Percentiles rank a stretch among this genome's conserved stretches.
Conservation (phyloP, 1,139 yeast genomes). For the Taphrina sp. region DNA sequence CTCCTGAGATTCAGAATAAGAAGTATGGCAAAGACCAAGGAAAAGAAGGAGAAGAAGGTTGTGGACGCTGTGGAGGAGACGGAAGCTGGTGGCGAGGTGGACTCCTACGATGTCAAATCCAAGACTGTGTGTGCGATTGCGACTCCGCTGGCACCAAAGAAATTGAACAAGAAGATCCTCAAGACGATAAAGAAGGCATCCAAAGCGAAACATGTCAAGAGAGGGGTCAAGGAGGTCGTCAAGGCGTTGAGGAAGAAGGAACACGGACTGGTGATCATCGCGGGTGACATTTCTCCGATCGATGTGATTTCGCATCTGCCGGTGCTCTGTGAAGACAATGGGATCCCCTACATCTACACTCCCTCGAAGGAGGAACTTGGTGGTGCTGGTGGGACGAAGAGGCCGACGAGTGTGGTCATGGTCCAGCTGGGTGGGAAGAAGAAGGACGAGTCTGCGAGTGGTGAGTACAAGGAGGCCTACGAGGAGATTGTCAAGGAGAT, state of each 20-base stretch:
- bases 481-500: conserved; percentile 96
- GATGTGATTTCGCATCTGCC: conserved; percentile 98
- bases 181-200: conserved; percentile 94
- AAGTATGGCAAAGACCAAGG: conserved; percentile 33
- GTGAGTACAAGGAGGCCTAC: conserved; percentile 82
- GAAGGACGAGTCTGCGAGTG: conserved; percentile 62
- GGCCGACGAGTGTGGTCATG: conserved; percentile 98
- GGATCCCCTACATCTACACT: conserved; percentile 49
- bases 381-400: conserved; percentile 96
- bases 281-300: conserved; percentile 96
- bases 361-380: conserved; percentile 73
- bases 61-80: conserved; percentile 7
- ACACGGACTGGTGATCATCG: conserved; percentile 92
- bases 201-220: conserved; percentile 94
- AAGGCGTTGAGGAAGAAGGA: conserved; percentile 97
- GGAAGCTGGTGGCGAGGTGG: conserved; percentile 53
- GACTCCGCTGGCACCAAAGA: conserved; percentile 91
- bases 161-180: conserved; percentile 88
- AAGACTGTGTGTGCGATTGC: conserved; percentile 92
- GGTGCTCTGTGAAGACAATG: conserved; percentile 88
- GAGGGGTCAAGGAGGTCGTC: conserved; percentile 99
- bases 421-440: conserved; percentile 93
- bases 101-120: conserved; percentile 87
- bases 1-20: no score
- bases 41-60: conserved; percentile 27